These are phyloP conservation scores for Melanopsichium pennsylvanicum DNA, from an alignment of 1,284 basidiomycete genomes.

Conservation along the genomic window DNA sequence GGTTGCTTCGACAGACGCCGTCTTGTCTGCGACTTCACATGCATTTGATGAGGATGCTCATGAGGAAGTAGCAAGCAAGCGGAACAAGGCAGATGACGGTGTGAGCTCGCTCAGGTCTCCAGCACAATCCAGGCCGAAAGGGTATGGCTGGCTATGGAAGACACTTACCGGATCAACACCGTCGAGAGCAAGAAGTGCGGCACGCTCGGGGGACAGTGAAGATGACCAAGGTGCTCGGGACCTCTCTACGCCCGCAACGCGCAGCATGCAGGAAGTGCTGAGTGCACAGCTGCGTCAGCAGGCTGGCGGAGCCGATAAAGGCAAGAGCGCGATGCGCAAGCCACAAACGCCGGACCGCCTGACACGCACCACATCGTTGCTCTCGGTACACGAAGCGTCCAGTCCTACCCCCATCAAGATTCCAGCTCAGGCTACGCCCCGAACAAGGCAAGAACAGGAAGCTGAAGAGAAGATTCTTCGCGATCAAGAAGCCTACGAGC, in stretches of 20 bases:
- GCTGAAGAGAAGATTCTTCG: conserved; percentile 43
- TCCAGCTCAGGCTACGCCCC: conserved; percentile 34
- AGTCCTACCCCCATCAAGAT: conserved; percentile 52
- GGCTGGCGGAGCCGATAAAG: conserved; percentile 17
- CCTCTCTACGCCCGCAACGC: conserved; percentile 46
- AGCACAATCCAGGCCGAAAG: conserved; percentile 10
- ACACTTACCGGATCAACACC: conserved; percentile 38
- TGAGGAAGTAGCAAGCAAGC: not conserved
- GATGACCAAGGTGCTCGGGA: conserved; percentile 2
- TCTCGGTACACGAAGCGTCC: conserved; percentile 41
- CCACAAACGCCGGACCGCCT: conserved; percentile 18
- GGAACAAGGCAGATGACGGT: conserved; percentile 20
- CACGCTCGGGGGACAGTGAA: not conserved
- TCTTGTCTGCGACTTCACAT: conserved; percentile 40
- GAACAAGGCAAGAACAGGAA: conserved; percentile 39
- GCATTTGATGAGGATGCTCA: conserved; percentile 16
- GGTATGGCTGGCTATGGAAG: conserved; percentile 53
- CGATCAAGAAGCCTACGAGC: conserved; percentile 57
- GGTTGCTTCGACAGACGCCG: conserved; percentile 47
- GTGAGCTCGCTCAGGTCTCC: conserved; percentile 18
- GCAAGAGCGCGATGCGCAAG: conserved; percentile 19
- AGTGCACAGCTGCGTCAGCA: conserved; percentile 44
- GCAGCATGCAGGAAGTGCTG: conserved; percentile 51
- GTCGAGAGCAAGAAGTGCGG: conserved; percentile 1
- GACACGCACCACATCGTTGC: conserved; percentile 30